These are phyloP conservation scores for Phtheirospermum japonicum DNA, from an alignment of 257 asterid genomes.

Conservation along the genomic window DNA sequence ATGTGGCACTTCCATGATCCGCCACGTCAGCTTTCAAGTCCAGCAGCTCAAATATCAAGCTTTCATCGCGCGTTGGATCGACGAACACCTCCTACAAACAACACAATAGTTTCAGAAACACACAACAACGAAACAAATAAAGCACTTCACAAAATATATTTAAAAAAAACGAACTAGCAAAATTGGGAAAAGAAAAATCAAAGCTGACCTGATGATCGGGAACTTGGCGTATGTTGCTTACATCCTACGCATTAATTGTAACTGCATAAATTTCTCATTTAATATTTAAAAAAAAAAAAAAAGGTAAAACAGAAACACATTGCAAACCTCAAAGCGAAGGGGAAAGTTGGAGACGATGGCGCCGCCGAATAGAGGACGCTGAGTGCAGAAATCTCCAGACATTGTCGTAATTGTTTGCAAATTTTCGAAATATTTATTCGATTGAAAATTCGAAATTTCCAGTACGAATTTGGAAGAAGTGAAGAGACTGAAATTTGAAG, in stretches of 20 bases:
- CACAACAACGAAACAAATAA: not conserved
- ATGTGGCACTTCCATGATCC: conserved; percentile 79
- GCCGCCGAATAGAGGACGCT: conserved; percentile 71
- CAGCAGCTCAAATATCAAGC: conserved; percentile 81
- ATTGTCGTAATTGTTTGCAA: no score
- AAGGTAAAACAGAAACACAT: not conserved
- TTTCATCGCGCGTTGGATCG: conserved; percentile 85
- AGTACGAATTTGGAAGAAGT: not conserved
- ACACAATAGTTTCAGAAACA: conserved; percentile 22
- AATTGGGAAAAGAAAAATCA: not conserved
- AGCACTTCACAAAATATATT: no score
- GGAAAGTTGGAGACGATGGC: conserved; percentile 68
- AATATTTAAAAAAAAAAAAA: not conserved
- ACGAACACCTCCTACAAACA: conserved; percentile 69
- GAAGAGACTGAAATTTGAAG: not conserved
- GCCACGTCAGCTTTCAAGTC: conserved; percentile 77
- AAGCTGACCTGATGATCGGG: conserved; percentile 89
- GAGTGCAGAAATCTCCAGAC: conserved; percentile 49
- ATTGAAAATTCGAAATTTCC: not conserved
- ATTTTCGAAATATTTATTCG: not conserved
- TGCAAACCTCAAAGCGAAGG: conserved; percentile 60
- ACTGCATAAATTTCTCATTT: not conserved
- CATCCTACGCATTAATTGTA: conserved; percentile 50
- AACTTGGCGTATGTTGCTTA: conserved; percentile 76
- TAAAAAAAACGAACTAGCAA: no score